These are phyloP conservation scores for Candida orba DNA, from an alignment of 805 yeast genomes.

Conservation along the genomic window DNA sequence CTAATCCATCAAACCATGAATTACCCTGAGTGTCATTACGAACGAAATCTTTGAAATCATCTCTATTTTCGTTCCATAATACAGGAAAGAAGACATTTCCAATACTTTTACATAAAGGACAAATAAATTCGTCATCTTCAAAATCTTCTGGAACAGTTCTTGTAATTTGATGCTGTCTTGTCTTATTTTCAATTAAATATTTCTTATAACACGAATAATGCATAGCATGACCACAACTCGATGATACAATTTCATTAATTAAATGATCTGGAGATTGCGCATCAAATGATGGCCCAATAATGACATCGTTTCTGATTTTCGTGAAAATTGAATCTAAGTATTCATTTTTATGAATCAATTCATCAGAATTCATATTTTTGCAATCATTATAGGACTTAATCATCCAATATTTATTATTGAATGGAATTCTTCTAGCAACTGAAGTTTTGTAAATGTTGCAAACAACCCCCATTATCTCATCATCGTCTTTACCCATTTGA, in stretches of 20 bases:
- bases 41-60: constrained; percentile 13
- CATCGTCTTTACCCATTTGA: constrained; percentile 61
- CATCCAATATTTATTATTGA: constrained; percentile 57
- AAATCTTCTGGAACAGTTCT: constrained; percentile 73
- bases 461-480: constrained; percentile 71
- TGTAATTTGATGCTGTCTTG: constrained; percentile 64
- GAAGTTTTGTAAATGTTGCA: constrained; percentile 53
- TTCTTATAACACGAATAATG: constrained; percentile 72
- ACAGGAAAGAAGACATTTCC: constrained; percentile 81
- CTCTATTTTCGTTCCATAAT: constrained; percentile 45
- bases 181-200: constrained; percentile 48
- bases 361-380: constrained; percentile 11
- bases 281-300: constrained; percentile 71
- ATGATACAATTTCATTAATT: constrained; percentile 26
- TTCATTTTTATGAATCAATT: constrained; percentile 18
- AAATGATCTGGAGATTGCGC: constrained; percentile 20
- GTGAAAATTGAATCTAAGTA: constrained; percentile 34
- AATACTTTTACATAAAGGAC: constrained; percentile 87
- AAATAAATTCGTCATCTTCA: constrained; percentile 66
- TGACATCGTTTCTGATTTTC: constrained; percentile 30
- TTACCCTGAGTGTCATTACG: constrained; percentile 1
- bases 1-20: constrained; percentile 17
- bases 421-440: constrained; percentile 58
- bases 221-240: constrained; percentile 93
- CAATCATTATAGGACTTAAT: constrained; percentile 50